These are phyloP conservation scores for Aspergillus tanneri DNA, from an alignment of 2,329 filamentous ascomycete species.

Conservation along the genomic window DNA sequence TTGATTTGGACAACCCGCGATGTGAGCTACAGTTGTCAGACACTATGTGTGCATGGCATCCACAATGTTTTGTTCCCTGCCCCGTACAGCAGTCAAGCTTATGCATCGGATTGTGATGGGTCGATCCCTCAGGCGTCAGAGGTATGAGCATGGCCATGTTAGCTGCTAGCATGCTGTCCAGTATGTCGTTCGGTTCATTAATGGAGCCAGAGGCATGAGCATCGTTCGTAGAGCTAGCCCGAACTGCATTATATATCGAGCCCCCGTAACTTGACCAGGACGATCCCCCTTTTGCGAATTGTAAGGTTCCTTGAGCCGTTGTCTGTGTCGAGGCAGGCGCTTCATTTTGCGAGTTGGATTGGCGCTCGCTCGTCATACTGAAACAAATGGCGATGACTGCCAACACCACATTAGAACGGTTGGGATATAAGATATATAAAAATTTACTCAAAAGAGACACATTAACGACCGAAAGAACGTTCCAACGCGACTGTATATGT, in stretches of 20 bases:
- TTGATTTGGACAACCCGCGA: neutral
- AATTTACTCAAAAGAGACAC: neutral
- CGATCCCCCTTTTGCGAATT: constrained; percentile 9
- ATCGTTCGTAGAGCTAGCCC: constrained; percentile 30
- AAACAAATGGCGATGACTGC: neutral
- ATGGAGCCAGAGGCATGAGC: constrained; percentile 12
- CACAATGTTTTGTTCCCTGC: constrained; percentile 15
- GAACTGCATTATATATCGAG: constrained; percentile 40
- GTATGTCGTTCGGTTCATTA: constrained; percentile 13
- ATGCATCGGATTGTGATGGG: neutral
- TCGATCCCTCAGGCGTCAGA: constrained; percentile 12
- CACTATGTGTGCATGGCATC: constrained; percentile 20
- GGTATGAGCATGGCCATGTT: constrained; percentile 33
- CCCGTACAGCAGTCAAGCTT: neutral
- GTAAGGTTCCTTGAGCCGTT: neutral
- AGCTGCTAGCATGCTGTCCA: constrained; percentile 25
- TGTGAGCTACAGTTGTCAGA: constrained; percentile 10
- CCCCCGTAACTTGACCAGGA: constrained; percentile 37
- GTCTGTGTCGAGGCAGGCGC: neutral
- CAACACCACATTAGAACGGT: neutral
- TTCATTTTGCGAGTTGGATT: neutral
- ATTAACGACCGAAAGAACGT: no score
- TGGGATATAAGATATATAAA: neutral
- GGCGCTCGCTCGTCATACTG: neutral
- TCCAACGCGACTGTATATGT: neutral